Base-by-base conservation (phyloP, 2,329 filamentous ascomycete genomes). In the Hortaea sp. region DNA sequence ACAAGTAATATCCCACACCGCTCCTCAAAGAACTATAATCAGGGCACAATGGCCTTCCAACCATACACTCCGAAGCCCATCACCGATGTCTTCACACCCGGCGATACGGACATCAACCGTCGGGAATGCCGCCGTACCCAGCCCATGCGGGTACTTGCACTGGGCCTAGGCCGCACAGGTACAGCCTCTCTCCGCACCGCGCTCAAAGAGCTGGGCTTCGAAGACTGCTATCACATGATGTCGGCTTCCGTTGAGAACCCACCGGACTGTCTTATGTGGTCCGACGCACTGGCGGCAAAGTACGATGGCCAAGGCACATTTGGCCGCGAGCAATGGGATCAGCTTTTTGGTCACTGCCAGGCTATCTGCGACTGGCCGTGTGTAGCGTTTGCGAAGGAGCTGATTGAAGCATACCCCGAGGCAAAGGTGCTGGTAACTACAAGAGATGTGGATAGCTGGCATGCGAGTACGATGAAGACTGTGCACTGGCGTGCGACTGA, bases 151-250 rank as follows among this genome's bases (percentile, higher is more conserved):
- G 78, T 87, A 41, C 76, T 87, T 31, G 76, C 81, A 41, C 73
- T 88, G 0, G 83, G 82, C 40, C 72, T 85, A 12, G 80, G 81
- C 46, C 74, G 82, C 52, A 87, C 82, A 6, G 82, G 82, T 58
- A 86, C 83, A 57, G 77, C 81, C 31, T 85, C 81, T 39, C 76
- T 85, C 59, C 74, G 80, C 50, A 76, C 74, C 39, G 82, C 82
- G 13, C 74, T 85, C 61, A 75, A 80, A 59, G 70, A 78, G 55
- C 72, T 85, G 37, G 82, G 82, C 51, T 84, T 81, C 62, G 69
- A 76, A 56, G 78, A 83, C 63, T 81, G 77, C 49, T 85, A 85
- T 71, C 82, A 85, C 69, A 84, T 84, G 80, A 81, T 83, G 77
- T 81, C 75, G 57, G 78, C 76, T 53, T 79, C 76, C 49, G 77